These are phyloP conservation scores for Tricholoma bakamatsutake DNA, from an alignment of 768 basidiomycete genomes.

Conservation along the genomic window DNA sequence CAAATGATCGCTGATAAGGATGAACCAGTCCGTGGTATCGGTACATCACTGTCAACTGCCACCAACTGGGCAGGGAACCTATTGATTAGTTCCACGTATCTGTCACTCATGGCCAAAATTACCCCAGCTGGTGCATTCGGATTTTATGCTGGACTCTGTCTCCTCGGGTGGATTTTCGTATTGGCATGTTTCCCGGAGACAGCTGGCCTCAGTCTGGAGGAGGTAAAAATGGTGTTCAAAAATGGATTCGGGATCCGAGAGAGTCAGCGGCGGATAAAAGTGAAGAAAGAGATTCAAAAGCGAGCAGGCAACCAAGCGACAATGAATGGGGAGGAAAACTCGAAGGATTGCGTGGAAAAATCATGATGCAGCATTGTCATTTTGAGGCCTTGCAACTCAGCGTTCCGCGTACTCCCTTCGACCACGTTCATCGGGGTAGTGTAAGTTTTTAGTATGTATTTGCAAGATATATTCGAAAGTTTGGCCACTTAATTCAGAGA, in stretches of 20 bases:
- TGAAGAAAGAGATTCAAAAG: conserved; percentile 38
- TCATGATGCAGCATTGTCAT: neutral
- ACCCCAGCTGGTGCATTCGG: conserved; percentile 74
- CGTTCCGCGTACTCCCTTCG: neutral
- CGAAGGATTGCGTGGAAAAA: neutral
- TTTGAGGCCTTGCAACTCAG: neutral
- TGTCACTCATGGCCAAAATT: conserved; percentile 68
- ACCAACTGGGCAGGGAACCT: conserved; percentile 78
- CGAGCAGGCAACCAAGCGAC: conserved; percentile 14
- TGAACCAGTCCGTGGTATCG: conserved; percentile 61
- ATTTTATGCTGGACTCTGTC: conserved; percentile 69
- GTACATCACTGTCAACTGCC: conserved; percentile 67
- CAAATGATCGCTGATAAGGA: conserved; percentile 48
- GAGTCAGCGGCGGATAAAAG: conserved; percentile 41
- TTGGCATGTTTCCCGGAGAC: conserved; percentile 75
- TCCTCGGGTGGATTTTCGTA: conserved; percentile 66
- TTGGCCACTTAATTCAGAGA: neutral
- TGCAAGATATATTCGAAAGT: neutral
- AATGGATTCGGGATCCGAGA: conserved; percentile 60
- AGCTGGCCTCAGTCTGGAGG: conserved; percentile 64
- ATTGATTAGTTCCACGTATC: conserved; percentile 74
- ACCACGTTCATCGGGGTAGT: neutral
- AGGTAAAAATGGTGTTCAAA: conserved; percentile 57
- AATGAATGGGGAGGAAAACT: neutral
- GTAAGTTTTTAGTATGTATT: neutral